Evolutionary conservation across 2,329 filamentous ascomycete species (phyloP).

Genomic region (Fusarium abutilonis): DNA sequence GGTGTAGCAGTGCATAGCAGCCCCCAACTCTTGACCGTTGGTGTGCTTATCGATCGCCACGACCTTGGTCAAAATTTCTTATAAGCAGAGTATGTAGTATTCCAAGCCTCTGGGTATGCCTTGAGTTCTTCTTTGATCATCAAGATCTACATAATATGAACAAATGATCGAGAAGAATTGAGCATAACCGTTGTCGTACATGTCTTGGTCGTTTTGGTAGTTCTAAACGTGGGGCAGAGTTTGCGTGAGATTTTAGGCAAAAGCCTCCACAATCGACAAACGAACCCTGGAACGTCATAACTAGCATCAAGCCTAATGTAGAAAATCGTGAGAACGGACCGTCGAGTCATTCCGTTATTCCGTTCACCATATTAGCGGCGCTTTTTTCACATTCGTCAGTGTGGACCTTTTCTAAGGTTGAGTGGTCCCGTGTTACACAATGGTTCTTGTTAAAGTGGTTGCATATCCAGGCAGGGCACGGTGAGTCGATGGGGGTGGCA

Average conservation of each 20-base stretch:
- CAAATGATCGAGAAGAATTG: neutral
- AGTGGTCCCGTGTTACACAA: neutral
- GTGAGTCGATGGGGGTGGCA: conserved; percentile 30
- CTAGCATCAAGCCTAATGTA: neutral
- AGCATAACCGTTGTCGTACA: neutral
- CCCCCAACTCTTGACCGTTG: conserved; percentile 18
- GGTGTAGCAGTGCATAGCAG: conserved; percentile 29
- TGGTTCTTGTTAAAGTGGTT: conserved; percentile 30
- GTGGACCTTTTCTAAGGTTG: neutral
- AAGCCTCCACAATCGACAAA: conserved; percentile 36
- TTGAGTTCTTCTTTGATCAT: conserved; percentile 15
- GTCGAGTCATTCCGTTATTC: conserved; percentile 20
- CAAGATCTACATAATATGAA: conserved; percentile 23
- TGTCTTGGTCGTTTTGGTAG: conserved; percentile 6
- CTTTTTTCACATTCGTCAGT: conserved; percentile 5
- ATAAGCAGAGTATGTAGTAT: neutral
- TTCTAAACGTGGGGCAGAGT: conserved; percentile 14
- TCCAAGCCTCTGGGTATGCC: conserved; percentile 14
- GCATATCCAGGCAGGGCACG: conserved; percentile 24
- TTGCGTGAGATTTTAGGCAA: conserved; percentile 37
- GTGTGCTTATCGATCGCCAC: conserved; percentile 28
- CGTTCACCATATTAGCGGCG: neutral
- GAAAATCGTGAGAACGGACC: conserved; percentile 5
- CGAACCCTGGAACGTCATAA: conserved; percentile 21
- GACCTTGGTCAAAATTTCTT: neutral